These are phyloP conservation scores for Suillus ampliporus DNA, from an alignment of 768 basidiomycete species.

Conservation along the genomic window DNA sequence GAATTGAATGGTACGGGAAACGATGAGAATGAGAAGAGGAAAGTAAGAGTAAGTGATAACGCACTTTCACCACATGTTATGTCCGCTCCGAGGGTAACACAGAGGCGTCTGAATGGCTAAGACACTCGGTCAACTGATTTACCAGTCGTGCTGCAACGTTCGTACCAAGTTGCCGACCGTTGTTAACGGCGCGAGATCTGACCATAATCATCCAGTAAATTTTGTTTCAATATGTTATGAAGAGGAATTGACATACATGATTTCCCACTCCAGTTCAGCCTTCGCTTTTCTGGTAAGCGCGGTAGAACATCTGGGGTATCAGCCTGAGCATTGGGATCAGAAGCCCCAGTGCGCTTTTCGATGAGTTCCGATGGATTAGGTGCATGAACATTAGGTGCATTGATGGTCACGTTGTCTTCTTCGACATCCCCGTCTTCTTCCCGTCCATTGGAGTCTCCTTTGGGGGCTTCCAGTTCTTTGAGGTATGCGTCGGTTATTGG, in stretches of 20 bases:
- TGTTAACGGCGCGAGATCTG: conserved; percentile 82
- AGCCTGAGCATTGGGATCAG: conserved; percentile 38
- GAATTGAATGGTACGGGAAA: conserved; percentile 6
- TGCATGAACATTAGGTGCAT: background rate
- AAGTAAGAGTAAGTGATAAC: conserved; percentile 21
- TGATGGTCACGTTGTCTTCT: conserved; percentile 12
- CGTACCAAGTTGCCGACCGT: conserved; percentile 93
- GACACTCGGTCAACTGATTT: conserved; percentile 5
- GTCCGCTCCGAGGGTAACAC: conserved; percentile 85
- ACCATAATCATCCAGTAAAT: background rate
- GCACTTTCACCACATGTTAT: conserved; percentile 95
- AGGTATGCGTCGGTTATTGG: conserved; percentile 70
- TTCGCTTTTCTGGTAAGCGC: conserved; percentile 83
- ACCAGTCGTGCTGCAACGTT: conserved; percentile 13
- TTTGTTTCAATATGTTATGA: conserved; percentile 40
- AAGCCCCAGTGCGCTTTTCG: conserved; percentile 42
- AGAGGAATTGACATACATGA: conserved; percentile 61
- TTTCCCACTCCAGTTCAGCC: conserved; percentile 85
- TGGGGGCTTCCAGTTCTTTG: conserved; percentile 50
- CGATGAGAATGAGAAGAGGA: background rate
- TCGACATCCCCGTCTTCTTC: conserved; percentile 15
- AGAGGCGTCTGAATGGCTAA: conserved; percentile 92
- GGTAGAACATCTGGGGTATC: conserved; percentile 74
- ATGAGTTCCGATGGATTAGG: conserved; percentile 23
- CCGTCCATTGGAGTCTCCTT: conserved; percentile 25